A percentile compares a stretch with the other conserved stretches of the same genome.
Evolutionary conservation across 2,329 filamentous ascomycete species (phyloP).

Genomic region (Fusarium armeniacum): DNA sequence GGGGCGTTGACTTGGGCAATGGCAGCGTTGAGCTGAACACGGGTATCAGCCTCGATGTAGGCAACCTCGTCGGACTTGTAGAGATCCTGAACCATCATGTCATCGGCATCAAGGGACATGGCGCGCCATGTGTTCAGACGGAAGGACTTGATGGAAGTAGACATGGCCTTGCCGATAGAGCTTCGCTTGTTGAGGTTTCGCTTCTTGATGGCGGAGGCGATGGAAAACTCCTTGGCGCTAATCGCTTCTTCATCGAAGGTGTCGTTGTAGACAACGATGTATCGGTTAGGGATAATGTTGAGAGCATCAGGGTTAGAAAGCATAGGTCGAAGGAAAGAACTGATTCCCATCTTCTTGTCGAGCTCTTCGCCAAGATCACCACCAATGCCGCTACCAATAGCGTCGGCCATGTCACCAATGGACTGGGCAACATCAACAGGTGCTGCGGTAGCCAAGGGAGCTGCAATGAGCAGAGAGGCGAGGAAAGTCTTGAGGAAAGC

Average conservation of each 20-base stretch:
- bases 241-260: conserved; percentile 64
- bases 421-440: conserved; percentile 42
- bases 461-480: conserved; percentile 44
- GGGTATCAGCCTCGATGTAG: conserved; percentile 68
- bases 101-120: conserved; percentile 67
- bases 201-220: conserved; percentile 66
- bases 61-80: conserved; percentile 63
- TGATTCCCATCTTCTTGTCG: conserved; percentile 42
- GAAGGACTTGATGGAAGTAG: conserved; percentile 62
- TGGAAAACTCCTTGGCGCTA: conserved; percentile 62
- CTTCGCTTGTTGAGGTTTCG: conserved; percentile 69
- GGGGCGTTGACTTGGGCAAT: conserved; percentile 68
- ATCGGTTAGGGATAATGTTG: conserved; percentile 68
- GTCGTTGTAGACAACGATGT: conserved; percentile 76
- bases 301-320: conserved; percentile 64
- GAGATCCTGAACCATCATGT: conserved; percentile 64
- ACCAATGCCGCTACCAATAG: conserved; percentile 27
- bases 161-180: conserved; percentile 62
- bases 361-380: conserved; percentile 30
- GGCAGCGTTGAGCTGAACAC: conserved; percentile 60
- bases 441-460: conserved; percentile 49
- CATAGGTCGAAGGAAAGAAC: conserved; percentile 55
- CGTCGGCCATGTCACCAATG: conserved; percentile 38
- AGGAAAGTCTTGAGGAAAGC: conserved; percentile 47
- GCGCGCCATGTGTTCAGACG: conserved; percentile 66